Percentiles rank a stretch among this genome's conserved stretches.
Evolutionary conservation across 2,329 filamentous ascomycete genomes (phyloP).

Genomic region (Chaetomium sp.): DNA sequence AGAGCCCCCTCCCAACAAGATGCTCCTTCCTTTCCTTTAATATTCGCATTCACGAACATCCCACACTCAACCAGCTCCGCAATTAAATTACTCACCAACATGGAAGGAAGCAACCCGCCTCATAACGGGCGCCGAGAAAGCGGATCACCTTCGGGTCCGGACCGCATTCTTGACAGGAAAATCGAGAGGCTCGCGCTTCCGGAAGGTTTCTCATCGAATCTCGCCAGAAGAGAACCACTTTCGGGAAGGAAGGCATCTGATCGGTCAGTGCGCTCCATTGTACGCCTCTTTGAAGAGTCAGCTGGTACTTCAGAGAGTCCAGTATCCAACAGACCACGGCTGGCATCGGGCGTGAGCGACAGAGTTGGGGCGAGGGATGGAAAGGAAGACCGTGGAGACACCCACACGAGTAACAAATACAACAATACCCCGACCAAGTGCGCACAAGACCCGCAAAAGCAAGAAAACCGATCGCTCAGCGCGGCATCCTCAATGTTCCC

Average conservation of each 20-base stretch:
- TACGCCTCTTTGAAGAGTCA: conserved; percentile 20
- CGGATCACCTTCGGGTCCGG: neutral
- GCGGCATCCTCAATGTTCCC: neutral
- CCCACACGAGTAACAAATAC: neutral
- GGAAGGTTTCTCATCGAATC: conserved; percentile 39
- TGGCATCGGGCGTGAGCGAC: neutral
- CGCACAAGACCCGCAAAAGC: neutral
- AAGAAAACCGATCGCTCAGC: neutral
- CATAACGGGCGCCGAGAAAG: neutral
- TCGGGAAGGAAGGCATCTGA: neutral
- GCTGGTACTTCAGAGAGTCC: neutral
- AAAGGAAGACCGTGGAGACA: neutral
- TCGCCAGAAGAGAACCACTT: conserved; percentile 24
- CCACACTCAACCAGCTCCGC: neutral
- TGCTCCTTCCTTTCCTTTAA: conserved; percentile 3
- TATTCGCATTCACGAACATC: neutral
- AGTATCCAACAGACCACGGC: neutral
- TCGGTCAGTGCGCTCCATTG: conserved; percentile 21
- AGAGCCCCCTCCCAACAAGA: neutral
- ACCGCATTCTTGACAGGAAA: conserved; percentile 32
- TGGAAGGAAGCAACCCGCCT: neutral
- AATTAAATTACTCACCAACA: neutral
- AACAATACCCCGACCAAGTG: neutral
- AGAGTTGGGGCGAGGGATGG: neutral
- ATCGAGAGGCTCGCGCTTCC: conserved; percentile 34